Evolutionary conservation across 805 yeast species (phyloP).

Genomic region (Pichia kluyveri): DNA sequence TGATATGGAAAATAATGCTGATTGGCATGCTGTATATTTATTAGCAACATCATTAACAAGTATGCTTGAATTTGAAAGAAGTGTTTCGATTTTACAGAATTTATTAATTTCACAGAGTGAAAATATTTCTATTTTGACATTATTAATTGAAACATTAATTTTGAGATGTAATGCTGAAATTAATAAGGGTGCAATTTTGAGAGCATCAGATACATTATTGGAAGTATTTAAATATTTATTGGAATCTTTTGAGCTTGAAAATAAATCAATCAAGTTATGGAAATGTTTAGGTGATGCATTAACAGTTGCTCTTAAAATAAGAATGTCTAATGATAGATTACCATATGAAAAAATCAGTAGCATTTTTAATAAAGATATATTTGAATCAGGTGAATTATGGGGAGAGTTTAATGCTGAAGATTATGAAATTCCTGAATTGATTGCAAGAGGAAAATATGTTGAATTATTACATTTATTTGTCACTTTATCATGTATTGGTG

Average conservation of each 20-base stretch:
- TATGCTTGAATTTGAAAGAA: slow-evolving; percentile 56
- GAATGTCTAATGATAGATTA: slow-evolving; percentile 39
- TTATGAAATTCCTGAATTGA: slow-evolving; percentile 3
- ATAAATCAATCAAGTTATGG: slow-evolving; percentile 53
- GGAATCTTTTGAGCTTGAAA: slow-evolving; percentile 14
- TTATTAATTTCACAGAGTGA: slow-evolving; percentile 35
- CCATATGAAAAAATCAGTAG: slow-evolving; percentile 33
- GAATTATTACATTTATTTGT: slow-evolving; percentile 21
- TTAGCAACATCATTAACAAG: slow-evolving; percentile 57
- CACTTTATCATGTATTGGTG: slow-evolving; percentile 25
- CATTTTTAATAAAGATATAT: slow-evolving; percentile 16
- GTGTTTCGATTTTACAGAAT: slow-evolving; percentile 38
- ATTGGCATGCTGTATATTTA: slow-evolving; percentile 59
- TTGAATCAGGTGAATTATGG: slow-evolving; percentile 3
- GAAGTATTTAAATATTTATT: slow-evolving; percentile 28
- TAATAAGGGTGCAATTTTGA: slow-evolving; percentile 54
- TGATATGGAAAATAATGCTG: slow-evolving; percentile 14
- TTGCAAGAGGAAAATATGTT: slow-evolving; percentile 25
- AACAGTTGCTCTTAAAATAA: slow-evolving; percentile 43
- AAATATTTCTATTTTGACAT: slow-evolving; percentile 35
- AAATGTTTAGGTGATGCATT: slow-evolving; percentile 50
- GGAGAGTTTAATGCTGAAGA: background rate
- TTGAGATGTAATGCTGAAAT: slow-evolving; percentile 45
- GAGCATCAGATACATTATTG: slow-evolving; percentile 43
- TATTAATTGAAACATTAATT: slow-evolving; percentile 49